A percentile compares a stretch with the other conserved stretches of the same genome.
Evolutionary conservation across 805 yeast species (phyloP).

Genomic region (Sugiyamaella floridensis): DNA sequence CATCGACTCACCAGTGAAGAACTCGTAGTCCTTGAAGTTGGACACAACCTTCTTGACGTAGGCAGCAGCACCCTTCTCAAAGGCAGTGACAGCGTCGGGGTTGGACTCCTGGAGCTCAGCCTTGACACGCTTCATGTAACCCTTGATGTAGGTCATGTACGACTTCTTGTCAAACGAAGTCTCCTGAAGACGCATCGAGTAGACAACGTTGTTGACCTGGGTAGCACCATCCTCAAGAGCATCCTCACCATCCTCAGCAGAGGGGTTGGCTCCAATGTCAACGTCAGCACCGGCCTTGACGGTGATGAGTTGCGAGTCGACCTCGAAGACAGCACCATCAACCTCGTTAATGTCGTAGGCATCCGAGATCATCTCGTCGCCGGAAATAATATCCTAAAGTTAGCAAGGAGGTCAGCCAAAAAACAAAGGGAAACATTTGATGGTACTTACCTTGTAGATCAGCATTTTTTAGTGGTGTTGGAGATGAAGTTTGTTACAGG

Average conservation of each 20-base stretch:
- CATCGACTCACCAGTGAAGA: slow-evolving; percentile 99
- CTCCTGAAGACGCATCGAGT: slow-evolving; percentile 96
- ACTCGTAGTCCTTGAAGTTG: slow-evolving; percentile 98
- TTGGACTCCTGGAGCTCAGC: slow-evolving; percentile 77
- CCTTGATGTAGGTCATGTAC: slow-evolving; percentile 92
- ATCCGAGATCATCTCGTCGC: slow-evolving; percentile 90
- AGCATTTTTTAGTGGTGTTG: slow-evolving; percentile 24
- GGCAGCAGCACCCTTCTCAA: slow-evolving; percentile 95
- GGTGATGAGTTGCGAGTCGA: slow-evolving; percentile 87
- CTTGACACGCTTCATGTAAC: slow-evolving; percentile 97
- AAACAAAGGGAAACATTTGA: neutral
- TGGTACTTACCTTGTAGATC: slow-evolving; percentile 28
- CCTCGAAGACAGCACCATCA: slow-evolving; percentile 91
- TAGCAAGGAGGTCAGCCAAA: neutral
- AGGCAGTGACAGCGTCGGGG: slow-evolving; percentile 81
- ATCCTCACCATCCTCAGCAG: slow-evolving; percentile 91
- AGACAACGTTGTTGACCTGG: slow-evolving; percentile 95
- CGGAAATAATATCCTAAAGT: slow-evolving; percentile 73
- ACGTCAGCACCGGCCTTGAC: slow-evolving; percentile 81
- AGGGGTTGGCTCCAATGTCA: slow-evolving; percentile 99
- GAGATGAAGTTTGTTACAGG: neutral
- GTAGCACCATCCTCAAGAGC: slow-evolving; percentile 80
- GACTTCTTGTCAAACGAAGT: slow-evolving; percentile 98
- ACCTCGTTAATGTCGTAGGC: slow-evolving; percentile 89
- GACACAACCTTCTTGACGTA: slow-evolving; percentile 94